Conservation (phyloP, 164 flowering plant genomes). For the Santalum album region DNA sequence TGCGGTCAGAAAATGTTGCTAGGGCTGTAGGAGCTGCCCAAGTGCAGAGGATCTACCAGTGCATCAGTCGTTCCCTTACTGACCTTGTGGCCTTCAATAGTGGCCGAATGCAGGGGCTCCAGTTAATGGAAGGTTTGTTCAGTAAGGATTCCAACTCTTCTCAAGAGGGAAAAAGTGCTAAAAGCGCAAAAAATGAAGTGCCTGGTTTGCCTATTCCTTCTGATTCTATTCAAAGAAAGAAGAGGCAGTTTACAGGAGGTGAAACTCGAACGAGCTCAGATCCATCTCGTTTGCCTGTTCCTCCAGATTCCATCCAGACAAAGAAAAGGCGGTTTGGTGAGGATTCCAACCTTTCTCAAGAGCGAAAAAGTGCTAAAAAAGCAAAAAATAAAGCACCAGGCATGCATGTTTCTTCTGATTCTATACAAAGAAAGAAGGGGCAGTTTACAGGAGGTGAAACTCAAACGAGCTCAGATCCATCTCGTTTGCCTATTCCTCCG, state of each 20-base stretch:
- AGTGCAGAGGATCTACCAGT: conserved; percentile 29
- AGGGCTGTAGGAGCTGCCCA: conserved; percentile 36
- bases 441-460: background rate
- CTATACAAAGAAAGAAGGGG: conserved; percentile 9
- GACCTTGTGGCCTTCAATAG: conserved; percentile 23
- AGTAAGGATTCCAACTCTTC: conserved; percentile 12
- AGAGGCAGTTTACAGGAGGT: background rate
- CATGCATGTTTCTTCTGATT: background rate
- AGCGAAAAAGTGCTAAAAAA: background rate
- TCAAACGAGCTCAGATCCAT: background rate
- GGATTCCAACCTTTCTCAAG: conserved; percentile 6
- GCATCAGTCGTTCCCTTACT: conserved; percentile 27
- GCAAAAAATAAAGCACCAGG: conserved; percentile 3
- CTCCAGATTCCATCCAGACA: conserved; percentile 3
- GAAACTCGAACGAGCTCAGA: background rate
- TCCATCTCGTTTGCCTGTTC: too few species aligned
- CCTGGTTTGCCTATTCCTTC: background rate
- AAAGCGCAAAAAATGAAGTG: conserved; percentile 6
- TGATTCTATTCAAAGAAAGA: conserved; percentile 10
- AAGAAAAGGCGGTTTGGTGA: conserved; percentile 26
- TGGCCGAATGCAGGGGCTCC: conserved; percentile 21
- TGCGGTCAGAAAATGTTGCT: conserved; percentile 44
- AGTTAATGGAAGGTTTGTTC: conserved; percentile 27
- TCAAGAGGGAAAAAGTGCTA: background rate
- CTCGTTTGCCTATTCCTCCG: too few species aligned